A percentile compares a stretch with the other conserved stretches of the same genome.
These are phyloP conservation scores for Colletotrichum destructivum DNA, from an alignment of 2,329 filamentous ascomycete species.

Conservation along the genomic window DNA sequence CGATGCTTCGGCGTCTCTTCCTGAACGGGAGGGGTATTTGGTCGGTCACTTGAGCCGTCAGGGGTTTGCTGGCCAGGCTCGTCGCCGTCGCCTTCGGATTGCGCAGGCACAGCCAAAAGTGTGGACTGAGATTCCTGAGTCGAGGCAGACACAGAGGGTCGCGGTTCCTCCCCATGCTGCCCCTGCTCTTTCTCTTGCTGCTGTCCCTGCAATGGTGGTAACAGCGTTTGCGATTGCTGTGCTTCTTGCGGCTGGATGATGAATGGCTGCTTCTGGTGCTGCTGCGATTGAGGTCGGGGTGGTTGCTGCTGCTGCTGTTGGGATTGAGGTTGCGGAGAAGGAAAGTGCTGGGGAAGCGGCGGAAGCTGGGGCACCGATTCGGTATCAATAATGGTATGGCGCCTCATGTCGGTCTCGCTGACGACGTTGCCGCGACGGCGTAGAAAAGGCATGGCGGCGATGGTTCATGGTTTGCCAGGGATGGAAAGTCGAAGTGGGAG, in stretches of 20 bases:
- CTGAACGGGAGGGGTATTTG: slow-evolving; percentile 66
- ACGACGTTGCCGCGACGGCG: slow-evolving; percentile 73
- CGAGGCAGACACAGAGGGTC: slow-evolving; percentile 26
- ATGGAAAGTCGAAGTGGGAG: slow-evolving; percentile 28
- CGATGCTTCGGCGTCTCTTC: slow-evolving; percentile 71
- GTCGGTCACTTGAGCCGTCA: slow-evolving; percentile 51
- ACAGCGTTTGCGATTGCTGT: slow-evolving; percentile 5
- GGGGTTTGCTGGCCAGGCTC: slow-evolving; percentile 30
- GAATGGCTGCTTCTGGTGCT: slow-evolving; percentile 26
- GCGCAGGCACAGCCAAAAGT: slow-evolving; percentile 29
- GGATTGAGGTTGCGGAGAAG: slow-evolving; percentile 30
- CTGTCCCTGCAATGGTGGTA: neutral
- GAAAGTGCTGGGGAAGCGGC: slow-evolving; percentile 43
- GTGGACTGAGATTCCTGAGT: slow-evolving; percentile 8
- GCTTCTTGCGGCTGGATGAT: slow-evolving; percentile 4
- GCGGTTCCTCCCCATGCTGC: slow-evolving; percentile 6
- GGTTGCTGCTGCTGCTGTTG: slow-evolving; percentile 25
- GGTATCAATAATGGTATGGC: slow-evolving; percentile 59
- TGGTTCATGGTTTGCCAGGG: slow-evolving; percentile 53
- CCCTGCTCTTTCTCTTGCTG: neutral
- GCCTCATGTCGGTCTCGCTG: slow-evolving; percentile 73
- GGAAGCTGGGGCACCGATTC: slow-evolving; percentile 49
- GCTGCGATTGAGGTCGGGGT: slow-evolving; percentile 21
- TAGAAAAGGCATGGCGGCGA: slow-evolving; percentile 70
- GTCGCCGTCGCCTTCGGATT: slow-evolving; percentile 20